Base-by-base conservation (phyloP, 129 eudicot species). In the Apium graveolens region DNA sequence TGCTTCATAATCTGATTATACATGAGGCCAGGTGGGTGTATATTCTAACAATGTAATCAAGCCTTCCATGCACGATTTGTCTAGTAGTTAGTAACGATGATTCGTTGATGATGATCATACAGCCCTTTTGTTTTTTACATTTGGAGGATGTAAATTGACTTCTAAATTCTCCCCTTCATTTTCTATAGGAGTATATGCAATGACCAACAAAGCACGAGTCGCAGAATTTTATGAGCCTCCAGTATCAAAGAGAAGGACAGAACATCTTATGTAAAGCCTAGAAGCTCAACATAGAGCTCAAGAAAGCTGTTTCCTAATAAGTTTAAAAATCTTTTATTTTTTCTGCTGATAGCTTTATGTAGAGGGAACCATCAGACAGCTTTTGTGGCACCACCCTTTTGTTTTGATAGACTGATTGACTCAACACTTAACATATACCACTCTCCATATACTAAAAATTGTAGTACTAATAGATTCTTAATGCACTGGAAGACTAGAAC, bases 311-410 rank as follows among this genome's bases (percentile, higher is more conserved):
- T 60, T 60, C 68, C 32, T n/a, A 60, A 26, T 60, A 60, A 60
- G 68, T n/a, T 21, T 11, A 34, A 60, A 1, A 60, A 2, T 10
- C 11, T 60, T 60, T 60, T 60, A 60, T 60, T 60, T 60, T 60
- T 60, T 60, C 32, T 60, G 32, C 68, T 60, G 68, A 60, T 60
- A 60, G 68, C 0, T n/a, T 60, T n/a, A n/a, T 60, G 68, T 60
- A 60, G 37, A 32, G 29, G 72, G 72, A 66, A 66, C 39, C 72
- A 60, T 60, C 68, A 32, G 72, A 16, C 72, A 66, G 72, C 72
- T 29, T 65, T 31, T 66, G 72, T 66, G 72, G 21, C 37, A 66
- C 39, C 20, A 66, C 20, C 72, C 72, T 66, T 32, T 31, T 66
- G 72, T 66, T 66, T 32, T 66, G 41, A 66, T 26, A 66, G 24